Conservation (phyloP, 148 eudicot species). For the Chenopodium suecicum region DNA sequence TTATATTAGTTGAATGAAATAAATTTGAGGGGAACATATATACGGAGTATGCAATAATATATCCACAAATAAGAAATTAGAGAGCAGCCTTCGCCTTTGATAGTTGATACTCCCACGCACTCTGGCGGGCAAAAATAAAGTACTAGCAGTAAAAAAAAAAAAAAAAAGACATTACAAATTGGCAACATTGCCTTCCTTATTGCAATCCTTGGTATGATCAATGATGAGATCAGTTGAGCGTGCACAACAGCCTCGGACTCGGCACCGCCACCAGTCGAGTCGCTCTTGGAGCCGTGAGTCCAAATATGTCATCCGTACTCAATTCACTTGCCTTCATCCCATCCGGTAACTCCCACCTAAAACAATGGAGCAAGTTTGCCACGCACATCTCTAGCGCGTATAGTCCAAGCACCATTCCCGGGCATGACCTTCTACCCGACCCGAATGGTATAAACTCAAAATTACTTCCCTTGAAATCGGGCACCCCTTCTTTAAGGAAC, state of each 20-base stretch:
- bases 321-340: slow-evolving; percentile 70
- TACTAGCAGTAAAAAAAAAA: not conserved
- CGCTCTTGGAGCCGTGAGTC: slow-evolving; percentile 68
- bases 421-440: slow-evolving; percentile 78
- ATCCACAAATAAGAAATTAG: not conserved
- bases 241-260: slow-evolving; percentile 45
- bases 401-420: slow-evolving; percentile 74
- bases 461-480: slow-evolving; percentile 63
- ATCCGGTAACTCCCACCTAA: slow-evolving; percentile 65
- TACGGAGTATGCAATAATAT: too few relatives aligned
- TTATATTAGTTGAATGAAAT: too few relatives aligned
- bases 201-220: not conserved
- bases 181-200: not conserved
- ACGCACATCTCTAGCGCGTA: slow-evolving; percentile 69
- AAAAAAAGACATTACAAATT: too few relatives aligned
- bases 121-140: not conserved
- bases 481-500: slow-evolving; percentile 46
- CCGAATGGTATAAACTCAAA: slow-evolving; percentile 75
- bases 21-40: too few relatives aligned
- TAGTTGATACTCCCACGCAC: not conserved
- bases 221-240: slow-evolving; percentile 23
- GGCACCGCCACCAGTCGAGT: slow-evolving; percentile 63
- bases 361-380: slow-evolving; percentile 56
- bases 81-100: not conserved
- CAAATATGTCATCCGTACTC: slow-evolving; percentile 55